A percentile compares a stretch with the other conserved stretches of the same genome.
Evolutionary conservation across 1,284 basidiomycete species (phyloP).

Genomic region (Leccinum huronense): DNA sequence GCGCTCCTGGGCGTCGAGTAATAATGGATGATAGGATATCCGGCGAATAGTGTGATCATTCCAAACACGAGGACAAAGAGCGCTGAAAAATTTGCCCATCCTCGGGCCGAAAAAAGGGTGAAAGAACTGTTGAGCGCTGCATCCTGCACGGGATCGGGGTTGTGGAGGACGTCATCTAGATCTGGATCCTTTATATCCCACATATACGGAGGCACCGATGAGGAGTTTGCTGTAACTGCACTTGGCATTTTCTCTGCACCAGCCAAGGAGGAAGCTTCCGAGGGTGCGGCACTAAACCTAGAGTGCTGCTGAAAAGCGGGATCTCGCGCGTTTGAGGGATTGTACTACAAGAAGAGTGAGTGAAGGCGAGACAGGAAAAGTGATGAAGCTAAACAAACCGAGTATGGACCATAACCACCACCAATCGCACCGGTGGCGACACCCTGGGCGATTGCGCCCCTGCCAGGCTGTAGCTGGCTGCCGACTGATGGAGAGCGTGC

Average conservation of each 20-base stretch:
- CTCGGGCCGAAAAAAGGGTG: constrained; percentile 64
- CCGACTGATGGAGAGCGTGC: constrained; percentile 31
- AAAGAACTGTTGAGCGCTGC: constrained; percentile 55
- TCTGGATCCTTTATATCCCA: constrained; percentile 76
- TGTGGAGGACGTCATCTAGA: constrained; percentile 74
- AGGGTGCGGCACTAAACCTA: constrained; percentile 61
- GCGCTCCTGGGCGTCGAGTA: constrained; percentile 36
- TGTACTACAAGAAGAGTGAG: constrained; percentile 47
- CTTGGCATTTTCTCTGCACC: constrained; percentile 40
- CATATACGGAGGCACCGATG: constrained; percentile 59
- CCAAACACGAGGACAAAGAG: constrained; percentile 60
- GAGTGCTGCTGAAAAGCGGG: constrained; percentile 42
- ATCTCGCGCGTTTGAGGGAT: constrained; percentile 48
- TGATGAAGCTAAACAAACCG: constrained; percentile 47
- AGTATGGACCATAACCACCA: constrained; percentile 74
- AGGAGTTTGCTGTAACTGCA: constrained; percentile 31
- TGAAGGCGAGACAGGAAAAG: constrained; percentile 4
- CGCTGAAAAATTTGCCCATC: constrained; percentile 68
- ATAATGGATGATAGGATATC: constrained; percentile 74
- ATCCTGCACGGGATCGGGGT: constrained; percentile 67
- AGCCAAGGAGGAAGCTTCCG: constrained; percentile 52
- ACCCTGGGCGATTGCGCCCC: constrained; percentile 61
- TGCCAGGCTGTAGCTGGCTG: constrained; percentile 39
- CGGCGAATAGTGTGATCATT: constrained; percentile 68
- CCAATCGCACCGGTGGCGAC: constrained; percentile 74